Evolutionary conservation across 495 filamentous ascomycete species (phyloP).

Genomic region (Parmelia sp.): DNA sequence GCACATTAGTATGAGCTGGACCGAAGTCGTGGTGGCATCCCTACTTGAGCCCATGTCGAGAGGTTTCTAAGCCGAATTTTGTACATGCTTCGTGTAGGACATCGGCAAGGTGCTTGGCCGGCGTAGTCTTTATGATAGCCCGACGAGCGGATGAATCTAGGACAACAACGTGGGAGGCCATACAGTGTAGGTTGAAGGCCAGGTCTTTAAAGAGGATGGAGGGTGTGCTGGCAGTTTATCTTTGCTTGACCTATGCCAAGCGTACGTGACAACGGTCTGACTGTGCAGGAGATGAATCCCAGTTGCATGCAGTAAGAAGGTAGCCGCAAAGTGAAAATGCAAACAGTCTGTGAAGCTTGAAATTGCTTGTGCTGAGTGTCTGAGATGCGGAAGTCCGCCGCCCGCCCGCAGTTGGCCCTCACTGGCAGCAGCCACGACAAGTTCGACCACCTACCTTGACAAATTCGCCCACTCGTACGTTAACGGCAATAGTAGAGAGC

Average conservation of each 20-base stretch:
- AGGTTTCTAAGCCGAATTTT: constrained; percentile 66
- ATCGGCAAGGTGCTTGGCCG: constrained; percentile 72
- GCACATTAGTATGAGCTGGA: not conserved
- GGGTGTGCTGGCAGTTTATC: not conserved
- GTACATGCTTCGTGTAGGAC: constrained; percentile 78
- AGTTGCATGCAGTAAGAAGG: not conserved
- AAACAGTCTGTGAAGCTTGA: not conserved
- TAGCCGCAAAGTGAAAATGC: not conserved
- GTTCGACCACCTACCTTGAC: not conserved
- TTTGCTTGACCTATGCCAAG: not conserved
- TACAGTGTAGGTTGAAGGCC: constrained; percentile 32
- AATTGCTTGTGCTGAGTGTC: not conserved
- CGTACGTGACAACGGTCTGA: not conserved
- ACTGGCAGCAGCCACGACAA: not conserved
- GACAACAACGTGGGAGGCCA: constrained; percentile 87
- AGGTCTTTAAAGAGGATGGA: not conserved
- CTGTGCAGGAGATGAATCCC: not conserved
- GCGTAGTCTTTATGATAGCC: constrained; percentile 73
- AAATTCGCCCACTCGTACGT: constrained; percentile 6
- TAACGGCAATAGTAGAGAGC: constrained; percentile 90
- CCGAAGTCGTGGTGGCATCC: constrained; percentile 21
- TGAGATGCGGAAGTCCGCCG: not conserved
- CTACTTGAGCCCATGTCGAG: constrained; percentile 75
- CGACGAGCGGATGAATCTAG: constrained; percentile 68
- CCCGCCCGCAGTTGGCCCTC: not conserved